phyloP scores from a whole-genome alignment of 75 land plant genomes.

The Cryptomeria japonica region DNA sequence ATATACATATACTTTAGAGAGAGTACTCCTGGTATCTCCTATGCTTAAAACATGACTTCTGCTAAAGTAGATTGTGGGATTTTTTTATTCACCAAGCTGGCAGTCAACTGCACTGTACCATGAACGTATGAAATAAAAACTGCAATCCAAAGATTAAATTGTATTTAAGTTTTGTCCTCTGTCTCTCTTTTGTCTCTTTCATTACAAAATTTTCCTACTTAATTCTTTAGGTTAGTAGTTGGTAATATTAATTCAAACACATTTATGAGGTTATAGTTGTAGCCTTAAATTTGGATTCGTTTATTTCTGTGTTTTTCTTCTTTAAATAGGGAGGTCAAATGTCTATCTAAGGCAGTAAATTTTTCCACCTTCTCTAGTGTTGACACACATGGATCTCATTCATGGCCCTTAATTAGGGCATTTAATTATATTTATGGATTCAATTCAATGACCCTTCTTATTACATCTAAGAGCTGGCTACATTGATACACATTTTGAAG shows the following conservation, averaged over 20 bases:
- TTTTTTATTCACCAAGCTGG: neutral
- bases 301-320: neutral
- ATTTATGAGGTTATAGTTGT: neutral
- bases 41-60: neutral
- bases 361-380: neutral
- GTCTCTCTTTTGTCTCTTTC: constrained; percentile 5
- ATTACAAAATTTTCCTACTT: neutral
- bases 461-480: neutral
- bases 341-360: neutral
- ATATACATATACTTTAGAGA: neutral
- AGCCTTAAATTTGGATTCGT: neutral
- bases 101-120: constrained; percentile 5
- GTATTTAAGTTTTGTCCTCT: constrained; percentile 1
- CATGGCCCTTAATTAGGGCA: constrained; percentile 4
- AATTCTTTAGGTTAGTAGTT: neutral
- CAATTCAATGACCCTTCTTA: neutral
- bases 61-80: neutral
- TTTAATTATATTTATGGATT: neutral
- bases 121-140: neutral
- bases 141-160: constrained; percentile 4
- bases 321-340: neutral
- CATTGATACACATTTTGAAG: too few relatives aligned
- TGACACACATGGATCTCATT: neutral
- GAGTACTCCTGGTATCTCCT: neutral
- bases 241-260: neutral